phyloP scores from a whole-genome alignment of 2,329 filamentous ascomycete genomes.

The Venturia aucupariae region DNA sequence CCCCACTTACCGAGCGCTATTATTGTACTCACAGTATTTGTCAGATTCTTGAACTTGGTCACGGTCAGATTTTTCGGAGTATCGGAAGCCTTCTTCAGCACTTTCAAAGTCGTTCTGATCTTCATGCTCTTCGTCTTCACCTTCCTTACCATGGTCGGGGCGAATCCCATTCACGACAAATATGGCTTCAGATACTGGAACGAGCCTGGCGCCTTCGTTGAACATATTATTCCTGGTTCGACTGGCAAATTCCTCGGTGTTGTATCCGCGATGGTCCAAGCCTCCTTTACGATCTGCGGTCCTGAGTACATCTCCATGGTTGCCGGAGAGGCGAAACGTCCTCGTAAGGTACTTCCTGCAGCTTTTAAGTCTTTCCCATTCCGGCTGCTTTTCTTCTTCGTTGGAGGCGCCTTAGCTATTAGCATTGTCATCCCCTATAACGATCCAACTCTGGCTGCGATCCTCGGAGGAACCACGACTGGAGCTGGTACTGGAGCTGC shows the following conservation, averaged over 20 bases:
- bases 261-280: conserved; percentile 26
- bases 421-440: conserved; percentile 31
- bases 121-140: conserved; percentile 35
- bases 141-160: conserved; percentile 12
- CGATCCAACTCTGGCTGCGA: conserved; percentile 20
- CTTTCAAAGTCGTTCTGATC: conserved; percentile 39
- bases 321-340: conserved; percentile 37
- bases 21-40: not conserved
- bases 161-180: conserved; percentile 20
- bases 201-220: conserved; percentile 25
- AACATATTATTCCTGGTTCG: conserved; percentile 22
- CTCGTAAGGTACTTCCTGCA: conserved; percentile 36
- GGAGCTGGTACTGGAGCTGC: conserved; percentile 42
- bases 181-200: conserved; percentile 40
- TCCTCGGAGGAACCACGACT: conserved; percentile 27
- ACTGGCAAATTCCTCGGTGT: conserved; percentile 29
- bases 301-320: conserved; percentile 42
- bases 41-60: conserved; percentile 32
- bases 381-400: conserved; percentile 39
- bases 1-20: not conserved
- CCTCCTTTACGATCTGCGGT: conserved; percentile 39
- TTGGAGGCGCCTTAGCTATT: conserved; percentile 35
- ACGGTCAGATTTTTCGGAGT: conserved; percentile 37
- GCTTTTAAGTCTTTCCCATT: conserved; percentile 41
- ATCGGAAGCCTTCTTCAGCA: conserved; percentile 43